phyloP scores from a whole-genome alignment of 1,139 yeast genomes.

The Kodamaea anthophila region DNA sequence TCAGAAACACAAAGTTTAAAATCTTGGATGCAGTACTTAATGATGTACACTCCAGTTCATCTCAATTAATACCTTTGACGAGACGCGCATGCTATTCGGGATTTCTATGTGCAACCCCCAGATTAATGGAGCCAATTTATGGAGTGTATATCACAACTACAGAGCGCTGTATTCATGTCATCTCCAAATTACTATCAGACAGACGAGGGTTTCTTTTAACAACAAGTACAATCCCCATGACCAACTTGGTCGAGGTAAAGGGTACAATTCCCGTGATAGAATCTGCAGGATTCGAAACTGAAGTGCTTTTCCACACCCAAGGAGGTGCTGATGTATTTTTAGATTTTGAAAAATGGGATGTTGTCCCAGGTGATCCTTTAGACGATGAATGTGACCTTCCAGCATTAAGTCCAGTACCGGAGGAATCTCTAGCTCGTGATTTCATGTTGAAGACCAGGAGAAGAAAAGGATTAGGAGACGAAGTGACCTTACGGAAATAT shows the following conservation, averaged over 20 bases:
- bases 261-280: slow-evolving; percentile 86
- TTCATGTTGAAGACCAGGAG: slow-evolving; percentile 83
- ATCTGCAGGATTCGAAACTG: slow-evolving; percentile 84
- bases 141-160: slow-evolving; percentile 55
- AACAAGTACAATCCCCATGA: slow-evolving; percentile 62
- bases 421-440: slow-evolving; percentile 72
- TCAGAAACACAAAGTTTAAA: slow-evolving; percentile 65
- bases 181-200: slow-evolving; percentile 47
- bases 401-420: slow-evolving; percentile 68
- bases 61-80: slow-evolving; percentile 78
- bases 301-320: slow-evolving; percentile 66
- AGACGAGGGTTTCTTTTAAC: slow-evolving; percentile 54
- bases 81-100: slow-evolving; percentile 85
- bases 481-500: slow-evolving; percentile 66
- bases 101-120: slow-evolving; percentile 70
- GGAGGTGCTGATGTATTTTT: slow-evolving; percentile 73
- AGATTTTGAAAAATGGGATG: slow-evolving; percentile 65
- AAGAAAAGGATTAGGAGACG: slow-evolving; percentile 79
- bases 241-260: slow-evolving; percentile 56
- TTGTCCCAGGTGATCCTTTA: slow-evolving; percentile 89
- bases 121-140: slow-evolving; percentile 78
- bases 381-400: slow-evolving; percentile 61
- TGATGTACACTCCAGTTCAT: slow-evolving; percentile 34
- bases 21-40: slow-evolving; percentile 53
- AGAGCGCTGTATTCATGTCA: slow-evolving; percentile 33